Evolutionary conservation across 805 yeast species (phyloP).

Genomic region (Candida ascalaphidarum): DNA sequence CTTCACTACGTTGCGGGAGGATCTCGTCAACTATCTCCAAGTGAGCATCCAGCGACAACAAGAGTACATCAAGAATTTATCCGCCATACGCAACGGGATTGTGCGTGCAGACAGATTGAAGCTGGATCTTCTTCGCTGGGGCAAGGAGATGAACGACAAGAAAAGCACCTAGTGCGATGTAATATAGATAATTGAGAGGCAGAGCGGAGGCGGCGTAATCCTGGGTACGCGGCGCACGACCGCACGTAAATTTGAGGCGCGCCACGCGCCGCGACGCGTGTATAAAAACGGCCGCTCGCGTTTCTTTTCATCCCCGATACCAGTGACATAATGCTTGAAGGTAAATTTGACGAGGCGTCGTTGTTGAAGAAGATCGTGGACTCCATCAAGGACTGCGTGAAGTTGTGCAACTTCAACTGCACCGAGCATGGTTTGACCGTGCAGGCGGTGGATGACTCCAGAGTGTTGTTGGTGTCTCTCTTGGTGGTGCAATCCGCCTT

Average conservation of each 20-base stretch:
- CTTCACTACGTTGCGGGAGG: constrained; percentile 53
- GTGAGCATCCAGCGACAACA: constrained; percentile 46
- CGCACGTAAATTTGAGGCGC: no score
- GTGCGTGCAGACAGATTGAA: constrained; percentile 73
- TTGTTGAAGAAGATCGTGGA: constrained; percentile 88
- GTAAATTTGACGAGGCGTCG: constrained; percentile 89
- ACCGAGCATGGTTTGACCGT: constrained; percentile 91
- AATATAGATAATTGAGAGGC: constrained; percentile 1
- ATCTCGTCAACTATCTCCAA: constrained; percentile 32
- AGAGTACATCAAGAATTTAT: constrained; percentile 76
- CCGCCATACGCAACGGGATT: constrained; percentile 65
- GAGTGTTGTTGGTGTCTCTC: constrained; percentile 85
- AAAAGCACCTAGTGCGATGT: constrained; percentile 24
- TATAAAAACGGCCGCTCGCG: no score
- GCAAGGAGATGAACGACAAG: constrained; percentile 65
- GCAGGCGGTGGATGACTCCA: constrained; percentile 96
- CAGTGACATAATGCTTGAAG: constrained; percentile 70
- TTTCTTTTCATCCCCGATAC: no score
- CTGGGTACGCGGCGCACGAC: no score
- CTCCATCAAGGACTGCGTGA: constrained; percentile 89
- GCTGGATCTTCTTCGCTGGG: constrained; percentile 70
- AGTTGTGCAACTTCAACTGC: constrained; percentile 93
- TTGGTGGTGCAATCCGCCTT: constrained; percentile 85
- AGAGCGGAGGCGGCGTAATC: no score
- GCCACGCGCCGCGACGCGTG: no score